Evolutionary conservation across 371 early-diverging fungal genomes (phyloP), one percentile per base, ranked within the genome.

Genomic region (Blastocladiella emersonii): DNA sequence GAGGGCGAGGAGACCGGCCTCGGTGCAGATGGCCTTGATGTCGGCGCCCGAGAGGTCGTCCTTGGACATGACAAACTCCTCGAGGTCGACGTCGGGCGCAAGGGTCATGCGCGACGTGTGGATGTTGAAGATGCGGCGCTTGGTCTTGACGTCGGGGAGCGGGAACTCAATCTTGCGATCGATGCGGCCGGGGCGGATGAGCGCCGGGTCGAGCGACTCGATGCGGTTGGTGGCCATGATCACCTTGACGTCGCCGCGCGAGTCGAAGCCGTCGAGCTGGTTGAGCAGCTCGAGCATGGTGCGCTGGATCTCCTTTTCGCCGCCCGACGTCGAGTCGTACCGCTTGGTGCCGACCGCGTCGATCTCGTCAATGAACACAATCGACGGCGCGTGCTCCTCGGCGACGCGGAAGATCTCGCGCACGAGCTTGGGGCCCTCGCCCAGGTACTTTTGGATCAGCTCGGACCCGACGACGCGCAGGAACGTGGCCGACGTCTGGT

Each of bases 161-260:
- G 98, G 97, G 87, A 99, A 99, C 74, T 99, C 99, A 65, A 99
- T 99, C 81, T 99, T 99, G 67, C 99, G 90, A 74, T 99, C 99
- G 70, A 99, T 99, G 81, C 99, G 91, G 41, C 93, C 98, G 21
- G 99, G 99, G 67, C 99, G 92, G 72, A 99, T 98, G 72, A 99
- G 81, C 1, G 99, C 99, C 19, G 99, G 98, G 75, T 99, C 99
- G 57, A 99, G 80, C 25, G 90, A 86, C 62, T 99, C 99, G 67
- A 99, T 99, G 71, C 93, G 89, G 78, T 99, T 99, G 23, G 99
- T 99, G 10, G 99, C 99, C 99, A 99, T 99, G 64, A 99, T 97
- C 4, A 99, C 96, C 77, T 99, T 99, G 66, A 99, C 98, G 75
- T 98, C 98, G 51, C 95, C 94, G 64, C 96, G 83, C n/a, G 95